Conservation (phyloP, 2,329 filamentous ascomycete genomes). For the Penicillium thymicola region DNA sequence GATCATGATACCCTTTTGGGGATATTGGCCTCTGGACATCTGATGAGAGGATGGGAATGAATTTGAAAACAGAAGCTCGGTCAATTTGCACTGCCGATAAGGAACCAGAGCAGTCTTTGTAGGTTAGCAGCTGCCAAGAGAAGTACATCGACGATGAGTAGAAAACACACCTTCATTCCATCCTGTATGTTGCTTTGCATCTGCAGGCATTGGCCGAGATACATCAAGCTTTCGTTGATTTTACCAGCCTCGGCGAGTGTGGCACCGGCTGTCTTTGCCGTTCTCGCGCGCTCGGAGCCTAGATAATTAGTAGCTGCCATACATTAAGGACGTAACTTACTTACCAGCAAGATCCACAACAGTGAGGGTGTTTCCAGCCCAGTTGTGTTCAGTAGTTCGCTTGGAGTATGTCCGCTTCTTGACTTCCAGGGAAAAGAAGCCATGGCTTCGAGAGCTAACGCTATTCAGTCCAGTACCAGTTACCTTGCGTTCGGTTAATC, state of each 20-base stretch:
- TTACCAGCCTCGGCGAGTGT: conserved; percentile 94
- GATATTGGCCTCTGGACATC: conserved; percentile 56
- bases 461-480: conserved; percentile 92
- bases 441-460: conserved; percentile 86
- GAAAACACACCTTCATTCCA: conserved; percentile 62
- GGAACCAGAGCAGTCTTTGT: conserved; percentile 67
- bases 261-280: conserved; percentile 88
- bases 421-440: conserved; percentile 93
- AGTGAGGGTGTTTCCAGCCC: conserved; percentile 76
- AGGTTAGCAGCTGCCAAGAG: conserved; percentile 11
- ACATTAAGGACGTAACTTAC: conserved; percentile 9
- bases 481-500: conserved; percentile 79
- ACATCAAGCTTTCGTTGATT: conserved; percentile 98
- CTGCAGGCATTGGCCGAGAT: conserved; percentile 92
- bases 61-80: conserved; percentile 82
- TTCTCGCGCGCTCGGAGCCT: conserved; percentile 83
- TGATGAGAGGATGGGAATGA: conserved; percentile 67
- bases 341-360: conserved; percentile 84
- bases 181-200: conserved; percentile 81
- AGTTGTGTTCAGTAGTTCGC: conserved; percentile 55
- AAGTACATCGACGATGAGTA: not conserved
- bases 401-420: conserved; percentile 66
- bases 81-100: conserved; percentile 80
- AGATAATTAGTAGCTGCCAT: conserved; percentile 19
- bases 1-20: conserved; percentile 91